Evolutionary conservation across 2,329 filamentous ascomycete genomes (phyloP).

Genomic region (Fusarium mundagurra): DNA sequence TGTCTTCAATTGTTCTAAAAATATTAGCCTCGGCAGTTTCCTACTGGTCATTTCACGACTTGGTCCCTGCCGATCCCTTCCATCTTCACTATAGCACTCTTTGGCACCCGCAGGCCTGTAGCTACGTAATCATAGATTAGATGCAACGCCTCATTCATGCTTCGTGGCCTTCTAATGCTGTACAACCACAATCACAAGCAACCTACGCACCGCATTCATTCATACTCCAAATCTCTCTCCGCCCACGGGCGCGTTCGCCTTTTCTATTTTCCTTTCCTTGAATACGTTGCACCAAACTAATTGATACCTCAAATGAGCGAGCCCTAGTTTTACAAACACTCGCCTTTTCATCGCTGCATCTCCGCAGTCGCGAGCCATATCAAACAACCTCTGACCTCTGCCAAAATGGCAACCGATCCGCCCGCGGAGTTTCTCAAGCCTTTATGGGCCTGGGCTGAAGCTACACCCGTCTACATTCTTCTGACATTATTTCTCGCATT

Average conservation of each 20-base stretch:
- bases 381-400: neutral
- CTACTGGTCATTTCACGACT: conserved; percentile 13
- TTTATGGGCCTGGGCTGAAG: conserved; percentile 49
- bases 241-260: conserved; percentile 8
- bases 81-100: neutral
- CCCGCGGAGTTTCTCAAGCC: conserved; percentile 49
- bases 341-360: conserved; percentile 3
- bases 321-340: neutral
- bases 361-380: conserved; percentile 18
- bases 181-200: neutral
- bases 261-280: neutral
- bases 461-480: conserved; percentile 53
- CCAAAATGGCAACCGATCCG: conserved; percentile 39
- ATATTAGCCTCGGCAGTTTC: neutral
- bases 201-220: neutral
- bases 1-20: neutral
- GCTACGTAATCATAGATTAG: conserved; percentile 32
- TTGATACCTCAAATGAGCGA: conserved; percentile 2
- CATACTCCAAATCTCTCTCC: neutral
- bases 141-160: conserved; percentile 25
- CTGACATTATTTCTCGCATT: conserved; percentile 49
- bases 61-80: conserved; percentile 33
- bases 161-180: conserved; percentile 30
- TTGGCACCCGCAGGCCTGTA: neutral
- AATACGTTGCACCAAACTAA: neutral